These are phyloP conservation scores for Plectosphaerella cucumerina DNA, from an alignment of 2,329 filamentous ascomycete species.

Conservation along the genomic window DNA sequence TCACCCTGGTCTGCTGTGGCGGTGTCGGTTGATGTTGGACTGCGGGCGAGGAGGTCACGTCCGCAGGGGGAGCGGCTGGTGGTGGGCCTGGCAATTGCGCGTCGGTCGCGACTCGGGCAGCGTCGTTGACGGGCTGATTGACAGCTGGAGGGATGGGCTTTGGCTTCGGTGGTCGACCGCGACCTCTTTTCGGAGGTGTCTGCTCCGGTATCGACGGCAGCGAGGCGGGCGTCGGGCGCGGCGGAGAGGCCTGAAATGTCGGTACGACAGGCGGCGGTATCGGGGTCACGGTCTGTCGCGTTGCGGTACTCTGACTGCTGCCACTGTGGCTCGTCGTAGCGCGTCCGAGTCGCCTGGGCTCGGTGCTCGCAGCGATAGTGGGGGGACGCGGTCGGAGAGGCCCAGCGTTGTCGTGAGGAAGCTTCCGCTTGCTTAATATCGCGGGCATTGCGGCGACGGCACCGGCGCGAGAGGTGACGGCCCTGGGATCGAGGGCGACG, in stretches of 20 bases:
- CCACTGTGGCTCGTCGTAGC: conserved; percentile 16
- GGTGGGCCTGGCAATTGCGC: background rate
- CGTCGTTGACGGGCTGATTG: too few relatives aligned
- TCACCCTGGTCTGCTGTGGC: conserved; percentile 2
- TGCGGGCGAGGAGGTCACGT: background rate
- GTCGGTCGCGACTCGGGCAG: background rate
- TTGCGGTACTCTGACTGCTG: too few relatives aligned
- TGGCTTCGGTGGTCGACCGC: conserved; percentile 10
- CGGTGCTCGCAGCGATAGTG: too few relatives aligned
- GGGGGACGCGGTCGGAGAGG: conserved; percentile 8
- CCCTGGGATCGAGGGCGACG: conserved; percentile 26
- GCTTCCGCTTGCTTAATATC: conserved; percentile 35
- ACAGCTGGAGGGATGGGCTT: background rate
- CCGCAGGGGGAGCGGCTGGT: conserved; percentile 5
- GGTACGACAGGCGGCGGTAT: conserved; percentile 26
- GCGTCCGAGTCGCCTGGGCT: conserved; percentile 29
- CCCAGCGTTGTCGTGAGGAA: conserved; percentile 20
- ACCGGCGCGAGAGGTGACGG: too few relatives aligned
- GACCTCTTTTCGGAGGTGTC: conserved; percentile 17
- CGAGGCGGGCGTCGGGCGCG: conserved; percentile 10
- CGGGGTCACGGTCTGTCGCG: conserved; percentile 31
- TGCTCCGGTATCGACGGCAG: conserved; percentile 11
- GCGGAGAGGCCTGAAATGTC: conserved; percentile 8
- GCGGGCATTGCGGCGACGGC: conserved; percentile 1
- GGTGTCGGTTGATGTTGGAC: background rate